These are phyloP conservation scores for Ustulina deusta DNA, from an alignment of 2,329 filamentous ascomycete species.

Conservation along the genomic window DNA sequence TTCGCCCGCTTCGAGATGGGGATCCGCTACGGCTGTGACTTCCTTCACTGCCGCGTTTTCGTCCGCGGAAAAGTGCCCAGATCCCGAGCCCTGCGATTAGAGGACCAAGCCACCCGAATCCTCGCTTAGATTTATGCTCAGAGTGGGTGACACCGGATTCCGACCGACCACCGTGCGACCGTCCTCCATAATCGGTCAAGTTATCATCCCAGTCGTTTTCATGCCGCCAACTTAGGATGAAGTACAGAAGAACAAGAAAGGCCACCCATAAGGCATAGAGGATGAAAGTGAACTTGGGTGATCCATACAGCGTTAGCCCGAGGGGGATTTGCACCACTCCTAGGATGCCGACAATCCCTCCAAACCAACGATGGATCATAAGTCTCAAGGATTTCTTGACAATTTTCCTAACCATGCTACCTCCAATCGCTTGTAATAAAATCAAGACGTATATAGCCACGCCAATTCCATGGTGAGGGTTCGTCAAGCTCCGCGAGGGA, in stretches of 20 bases:
- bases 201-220: conserved; percentile 64
- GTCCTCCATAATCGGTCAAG: conserved; percentile 46
- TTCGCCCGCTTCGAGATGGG: conserved; percentile 53
- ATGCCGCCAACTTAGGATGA: conserved; percentile 80
- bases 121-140: conserved; percentile 54
- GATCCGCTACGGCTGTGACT: conserved; percentile 55
- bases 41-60: conserved; percentile 57
- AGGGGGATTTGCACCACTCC: conserved; percentile 89
- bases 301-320: conserved; percentile 91
- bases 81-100: conserved; percentile 65
- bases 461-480: conserved; percentile 88
- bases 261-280: conserved; percentile 84
- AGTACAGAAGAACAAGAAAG: conserved; percentile 79
- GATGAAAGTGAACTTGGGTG: conserved; percentile 85
- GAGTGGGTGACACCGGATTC: conserved; percentile 50
- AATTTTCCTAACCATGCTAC: conserved; percentile 70
- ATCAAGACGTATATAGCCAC: conserved; percentile 81
- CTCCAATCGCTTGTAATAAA: conserved; percentile 76
- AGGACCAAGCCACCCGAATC: conserved; percentile 65
- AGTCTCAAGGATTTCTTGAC: conserved; percentile 62
- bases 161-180: conserved; percentile 66
- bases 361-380: conserved; percentile 89
- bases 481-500: conserved; percentile 75
- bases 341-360: conserved; percentile 80
- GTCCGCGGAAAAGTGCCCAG: conserved; percentile 60